Evolutionary conservation across 2,329 filamentous ascomycete genomes (phyloP).

Genomic region (Aspergillus ibericus): DNA sequence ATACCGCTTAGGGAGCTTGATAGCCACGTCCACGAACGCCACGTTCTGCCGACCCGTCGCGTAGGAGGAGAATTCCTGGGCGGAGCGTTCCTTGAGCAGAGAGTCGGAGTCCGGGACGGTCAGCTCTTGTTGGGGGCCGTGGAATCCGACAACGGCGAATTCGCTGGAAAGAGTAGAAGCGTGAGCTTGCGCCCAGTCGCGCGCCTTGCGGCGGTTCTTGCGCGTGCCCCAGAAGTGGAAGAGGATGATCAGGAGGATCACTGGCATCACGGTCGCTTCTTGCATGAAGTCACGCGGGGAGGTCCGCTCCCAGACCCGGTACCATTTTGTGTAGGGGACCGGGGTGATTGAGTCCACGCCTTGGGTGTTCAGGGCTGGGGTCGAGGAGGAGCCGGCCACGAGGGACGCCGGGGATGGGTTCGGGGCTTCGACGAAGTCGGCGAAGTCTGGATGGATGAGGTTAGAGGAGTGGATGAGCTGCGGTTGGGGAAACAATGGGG

Average conservation of each 20-base stretch:
- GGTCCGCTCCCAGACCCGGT: slow-evolving; percentile 91
- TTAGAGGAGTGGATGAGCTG: neutral
- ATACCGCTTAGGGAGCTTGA: slow-evolving; percentile 80
- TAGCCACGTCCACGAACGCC: slow-evolving; percentile 82
- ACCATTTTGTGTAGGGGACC: slow-evolving; percentile 88
- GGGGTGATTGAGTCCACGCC: slow-evolving; percentile 56
- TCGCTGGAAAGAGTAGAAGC: slow-evolving; percentile 71
- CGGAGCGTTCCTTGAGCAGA: slow-evolving; percentile 79
- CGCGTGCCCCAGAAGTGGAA: slow-evolving; percentile 80
- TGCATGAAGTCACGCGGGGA: slow-evolving; percentile 79
- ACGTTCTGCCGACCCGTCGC: slow-evolving; percentile 90
- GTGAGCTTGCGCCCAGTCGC: slow-evolving; percentile 76
- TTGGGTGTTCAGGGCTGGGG: slow-evolving; percentile 46
- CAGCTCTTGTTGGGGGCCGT: slow-evolving; percentile 59
- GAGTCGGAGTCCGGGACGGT: slow-evolving; percentile 57
- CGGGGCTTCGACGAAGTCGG: slow-evolving; percentile 82
- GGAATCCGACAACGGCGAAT: slow-evolving; percentile 84
- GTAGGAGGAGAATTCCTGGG: slow-evolving; percentile 84
- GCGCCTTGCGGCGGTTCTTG: slow-evolving; percentile 77
- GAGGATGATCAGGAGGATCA: slow-evolving; percentile 71
- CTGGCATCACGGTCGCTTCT: slow-evolving; percentile 77
- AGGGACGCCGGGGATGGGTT: slow-evolving; percentile 59
- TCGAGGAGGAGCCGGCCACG: slow-evolving; percentile 41
- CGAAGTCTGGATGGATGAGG: slow-evolving; percentile 67
- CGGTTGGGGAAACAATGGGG: slow-evolving; percentile 1